phyloP scores from a whole-genome alignment of 148 eudicot species.

The Rheum nobile region DNA sequence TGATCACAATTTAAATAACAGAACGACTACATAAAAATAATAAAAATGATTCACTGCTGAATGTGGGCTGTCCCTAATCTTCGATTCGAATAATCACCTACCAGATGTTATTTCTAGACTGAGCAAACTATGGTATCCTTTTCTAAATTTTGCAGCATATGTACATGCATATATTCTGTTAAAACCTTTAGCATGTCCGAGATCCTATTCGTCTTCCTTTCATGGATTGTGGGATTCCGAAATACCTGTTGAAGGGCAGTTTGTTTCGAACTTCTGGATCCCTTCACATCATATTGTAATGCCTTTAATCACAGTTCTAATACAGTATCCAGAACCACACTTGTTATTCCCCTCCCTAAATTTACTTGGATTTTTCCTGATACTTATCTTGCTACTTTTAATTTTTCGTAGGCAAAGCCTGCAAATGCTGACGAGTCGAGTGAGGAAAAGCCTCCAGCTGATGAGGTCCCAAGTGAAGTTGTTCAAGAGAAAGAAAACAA shows the following conservation, averaged over 20 bases:
- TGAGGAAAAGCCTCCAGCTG: constrained; percentile 24
- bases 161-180: neutral
- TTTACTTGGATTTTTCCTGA: neutral
- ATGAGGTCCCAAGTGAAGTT: constrained; percentile 18
- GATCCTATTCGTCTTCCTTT: neutral
- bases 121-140: too few species aligned
- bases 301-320: neutral
- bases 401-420: constrained; percentile 34
- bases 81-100: too few species aligned
- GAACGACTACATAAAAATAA: too few species aligned
- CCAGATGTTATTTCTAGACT: too few species aligned
- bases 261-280: neutral
- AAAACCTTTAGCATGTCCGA: neutral
- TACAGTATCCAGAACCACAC: neutral
- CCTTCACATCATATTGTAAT: neutral
- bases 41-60: too few species aligned
- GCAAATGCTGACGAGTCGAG: constrained; percentile 23
- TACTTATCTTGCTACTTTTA: neutral
- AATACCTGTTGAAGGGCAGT: neutral
- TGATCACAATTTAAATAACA: neutral
- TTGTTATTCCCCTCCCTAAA: neutral
- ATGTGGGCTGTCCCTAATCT: too few species aligned
- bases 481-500: constrained; percentile 23
- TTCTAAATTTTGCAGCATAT: neutral
- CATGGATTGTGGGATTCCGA: neutral